These are phyloP conservation scores for Hericium alpestre DNA, from an alignment of 768 basidiomycete genomes.

Conservation along the genomic window DNA sequence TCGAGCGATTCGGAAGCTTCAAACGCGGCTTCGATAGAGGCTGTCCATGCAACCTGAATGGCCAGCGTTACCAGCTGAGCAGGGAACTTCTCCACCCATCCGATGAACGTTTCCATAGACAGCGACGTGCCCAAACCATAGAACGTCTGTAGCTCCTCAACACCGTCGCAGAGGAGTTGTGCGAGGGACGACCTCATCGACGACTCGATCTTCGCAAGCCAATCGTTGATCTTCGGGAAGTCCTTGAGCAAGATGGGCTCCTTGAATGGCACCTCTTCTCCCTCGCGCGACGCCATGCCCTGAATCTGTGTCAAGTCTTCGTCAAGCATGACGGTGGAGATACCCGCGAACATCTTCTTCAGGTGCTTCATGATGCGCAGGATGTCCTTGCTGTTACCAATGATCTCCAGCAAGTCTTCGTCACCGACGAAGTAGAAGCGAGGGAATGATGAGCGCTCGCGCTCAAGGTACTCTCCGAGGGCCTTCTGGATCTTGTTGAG, in stretches of 20 bases:
- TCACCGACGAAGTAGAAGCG: conserved; percentile 99
- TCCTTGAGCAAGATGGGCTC: conserved; percentile 82
- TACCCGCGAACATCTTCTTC: conserved; percentile 99
- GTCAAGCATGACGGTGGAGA: conserved; percentile 80
- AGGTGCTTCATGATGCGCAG: conserved; percentile 97
- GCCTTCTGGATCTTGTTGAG: conserved; percentile 99
- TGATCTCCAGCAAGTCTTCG: conserved; percentile 96
- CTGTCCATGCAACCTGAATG: conserved; percentile 90
- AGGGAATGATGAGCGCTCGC: conserved; percentile 95
- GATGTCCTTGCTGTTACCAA: conserved; percentile 99
- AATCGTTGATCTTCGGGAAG: conserved; percentile 97
- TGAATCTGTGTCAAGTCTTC: conserved; percentile 81
- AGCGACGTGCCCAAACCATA: conserved; percentile 59
- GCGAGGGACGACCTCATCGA: conserved; percentile 92
- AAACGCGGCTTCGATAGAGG: conserved; percentile 64
- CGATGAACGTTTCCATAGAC: conserved; percentile 59
- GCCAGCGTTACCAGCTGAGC: conserved; percentile 96
- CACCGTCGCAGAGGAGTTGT: conserved; percentile 66
- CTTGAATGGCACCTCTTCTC: conserved; percentile 83
- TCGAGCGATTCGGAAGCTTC: conserved; percentile 47
- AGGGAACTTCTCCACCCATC: conserved; percentile 90
- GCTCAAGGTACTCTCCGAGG: conserved; percentile 94
- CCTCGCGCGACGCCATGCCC: conserved; percentile 92
- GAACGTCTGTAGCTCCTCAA: conserved; percentile 69
- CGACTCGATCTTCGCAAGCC: conserved; percentile 84